Conservation (phyloP, 768 basidiomycete genomes). For the Agrocybe praecox region DNA sequence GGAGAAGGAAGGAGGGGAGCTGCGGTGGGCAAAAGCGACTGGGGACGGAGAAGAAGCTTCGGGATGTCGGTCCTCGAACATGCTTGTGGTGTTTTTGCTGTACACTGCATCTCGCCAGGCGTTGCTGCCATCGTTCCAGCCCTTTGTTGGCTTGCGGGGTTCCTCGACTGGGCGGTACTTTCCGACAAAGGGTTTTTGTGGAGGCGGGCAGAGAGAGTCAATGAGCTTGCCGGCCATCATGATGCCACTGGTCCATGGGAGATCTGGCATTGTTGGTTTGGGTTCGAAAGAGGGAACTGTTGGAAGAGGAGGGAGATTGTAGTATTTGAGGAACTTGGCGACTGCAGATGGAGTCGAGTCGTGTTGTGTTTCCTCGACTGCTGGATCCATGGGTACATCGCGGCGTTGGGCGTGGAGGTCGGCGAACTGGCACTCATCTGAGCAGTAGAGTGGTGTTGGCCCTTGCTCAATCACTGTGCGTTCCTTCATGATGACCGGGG, state of each 20-base stretch:
- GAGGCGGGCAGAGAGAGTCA: slow-evolving; percentile 41
- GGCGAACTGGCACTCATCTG: slow-evolving; percentile 68
- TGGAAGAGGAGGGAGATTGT: slow-evolving; percentile 56
- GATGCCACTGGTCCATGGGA: slow-evolving; percentile 53
- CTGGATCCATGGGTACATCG: slow-evolving; percentile 47
- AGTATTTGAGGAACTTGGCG: slow-evolving; percentile 32
- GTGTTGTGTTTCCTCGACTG: slow-evolving; percentile 30
- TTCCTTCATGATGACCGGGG: slow-evolving; percentile 42
- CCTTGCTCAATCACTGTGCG: slow-evolving; percentile 78
- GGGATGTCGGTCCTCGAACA: slow-evolving; percentile 24
- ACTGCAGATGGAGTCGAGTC: slow-evolving; percentile 32
- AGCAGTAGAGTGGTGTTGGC: slow-evolving; percentile 85
- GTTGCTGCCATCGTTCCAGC: slow-evolving; percentile 69
- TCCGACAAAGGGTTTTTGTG: slow-evolving; percentile 38
- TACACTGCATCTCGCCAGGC: slow-evolving; percentile 73
- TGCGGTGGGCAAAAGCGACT: slow-evolving; percentile 51
- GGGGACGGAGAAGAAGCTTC: slow-evolving; percentile 44
- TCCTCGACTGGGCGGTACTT: slow-evolving; percentile 31
- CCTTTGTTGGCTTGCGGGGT: slow-evolving; percentile 51
- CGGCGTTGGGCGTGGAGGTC: slow-evolving; percentile 51
- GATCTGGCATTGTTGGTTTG: slow-evolving; percentile 24
- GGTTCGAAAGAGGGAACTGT: slow-evolving; percentile 45
- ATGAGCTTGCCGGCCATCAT: slow-evolving; percentile 72
- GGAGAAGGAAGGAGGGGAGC: slow-evolving; percentile 12
- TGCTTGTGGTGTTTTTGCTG: slow-evolving; percentile 39